These are phyloP conservation scores for Dictyostelium intermedium DNA, from an alignment of 78 protist species.

Conservation along the genomic window DNA sequence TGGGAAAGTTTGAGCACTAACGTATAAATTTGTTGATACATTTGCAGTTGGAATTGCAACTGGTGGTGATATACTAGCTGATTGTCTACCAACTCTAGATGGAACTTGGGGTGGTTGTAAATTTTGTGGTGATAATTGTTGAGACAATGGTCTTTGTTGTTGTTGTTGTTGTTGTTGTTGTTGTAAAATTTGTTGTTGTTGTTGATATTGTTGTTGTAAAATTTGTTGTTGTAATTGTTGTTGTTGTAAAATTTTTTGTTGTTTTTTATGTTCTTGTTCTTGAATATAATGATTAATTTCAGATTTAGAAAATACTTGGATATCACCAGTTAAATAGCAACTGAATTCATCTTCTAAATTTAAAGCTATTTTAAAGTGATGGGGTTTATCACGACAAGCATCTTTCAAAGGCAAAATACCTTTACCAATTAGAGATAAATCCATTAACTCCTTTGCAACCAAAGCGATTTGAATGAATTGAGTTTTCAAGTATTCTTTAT, in stretches of 20 bases:
- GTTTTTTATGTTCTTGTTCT: background rate
- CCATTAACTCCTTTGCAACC: conserved; percentile 27
- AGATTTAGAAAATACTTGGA: conserved; percentile 52
- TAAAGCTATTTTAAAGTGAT: conserved; percentile 38
- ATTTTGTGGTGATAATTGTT: background rate
- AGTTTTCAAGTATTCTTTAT: conserved; percentile 64
- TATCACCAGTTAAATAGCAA: conserved; percentile 41
- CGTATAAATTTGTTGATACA: background rate
- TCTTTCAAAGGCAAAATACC: conserved; percentile 31
- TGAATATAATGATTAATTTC: conserved; percentile 27
- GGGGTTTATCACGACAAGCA: conserved; percentile 55
- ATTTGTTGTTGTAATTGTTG: conserved; percentile 9
- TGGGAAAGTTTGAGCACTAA: background rate
- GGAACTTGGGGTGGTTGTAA: conserved; percentile 55
- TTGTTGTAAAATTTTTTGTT: background rate
- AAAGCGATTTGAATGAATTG: conserved; percentile 65
- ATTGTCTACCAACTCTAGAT: conserved; percentile 3
- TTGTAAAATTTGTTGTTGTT: background rate
- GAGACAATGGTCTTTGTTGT: background rate
- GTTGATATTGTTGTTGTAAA: background rate
- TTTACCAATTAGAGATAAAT: conserved; percentile 52
- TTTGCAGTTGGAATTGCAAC: background rate
- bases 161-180: background rate
- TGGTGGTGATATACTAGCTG: background rate
- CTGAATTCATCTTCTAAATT: conserved; percentile 34